A percentile compares a stretch with the other conserved stretches of the same genome.
Evolutionary conservation across 2,329 filamentous ascomycete species (phyloP).

Genomic region (Fusarium guadeloupense): DNA sequence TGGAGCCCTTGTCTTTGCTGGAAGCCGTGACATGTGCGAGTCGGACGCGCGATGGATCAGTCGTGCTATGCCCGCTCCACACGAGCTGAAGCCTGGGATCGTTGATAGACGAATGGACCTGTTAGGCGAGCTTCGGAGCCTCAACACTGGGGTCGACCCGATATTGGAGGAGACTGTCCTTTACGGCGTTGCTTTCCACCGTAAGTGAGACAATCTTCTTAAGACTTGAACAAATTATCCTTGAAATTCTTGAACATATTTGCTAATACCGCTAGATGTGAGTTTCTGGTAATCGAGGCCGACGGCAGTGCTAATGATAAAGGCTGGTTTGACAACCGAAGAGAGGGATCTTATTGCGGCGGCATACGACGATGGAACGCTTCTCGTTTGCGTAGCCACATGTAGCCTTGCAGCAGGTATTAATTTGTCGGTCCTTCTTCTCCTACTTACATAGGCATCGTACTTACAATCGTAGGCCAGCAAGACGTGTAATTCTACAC

Average conservation of each 20-base stretch:
- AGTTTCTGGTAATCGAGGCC: conserved; percentile 49
- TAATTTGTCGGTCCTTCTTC: conserved; percentile 61
- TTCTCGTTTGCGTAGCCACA: conserved; percentile 79
- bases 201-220: conserved; percentile 47
- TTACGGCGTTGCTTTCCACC: conserved; percentile 78
- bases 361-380: conserved; percentile 73
- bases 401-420: conserved; percentile 86
- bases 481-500: conserved; percentile 78
- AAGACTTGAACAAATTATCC: not conserved
- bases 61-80: conserved; percentile 66
- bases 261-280: conserved; percentile 49
- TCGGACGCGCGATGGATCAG: conserved; percentile 74
- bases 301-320: no score
- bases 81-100: conserved; percentile 57
- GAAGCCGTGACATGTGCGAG: conserved; percentile 74
- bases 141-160: conserved; percentile 72
- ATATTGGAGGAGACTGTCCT: conserved; percentile 71
- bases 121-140: conserved; percentile 71
- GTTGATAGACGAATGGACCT: conserved; percentile 70
- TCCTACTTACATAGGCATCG: not conserved
- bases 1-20: conserved; percentile 78
- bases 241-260: no score
- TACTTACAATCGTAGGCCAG: conserved; percentile 54
- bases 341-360: conserved; percentile 76
- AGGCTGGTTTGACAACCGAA: conserved; percentile 76